Conservation (phyloP, 1,139 yeast species). For the Magnusiomyces sp. region DNA sequence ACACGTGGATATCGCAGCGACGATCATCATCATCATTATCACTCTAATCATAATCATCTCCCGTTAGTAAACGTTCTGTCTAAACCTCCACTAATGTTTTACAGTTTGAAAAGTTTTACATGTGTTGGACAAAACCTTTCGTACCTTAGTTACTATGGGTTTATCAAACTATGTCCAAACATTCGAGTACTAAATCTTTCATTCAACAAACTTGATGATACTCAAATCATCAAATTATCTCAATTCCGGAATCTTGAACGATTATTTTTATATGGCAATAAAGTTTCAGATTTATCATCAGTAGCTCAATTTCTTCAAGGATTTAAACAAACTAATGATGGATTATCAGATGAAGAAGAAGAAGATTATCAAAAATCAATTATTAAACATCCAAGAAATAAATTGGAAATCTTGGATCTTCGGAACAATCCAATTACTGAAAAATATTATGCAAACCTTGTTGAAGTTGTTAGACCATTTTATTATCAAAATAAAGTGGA, state of each 20-base stretch:
- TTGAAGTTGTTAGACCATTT: not conserved
- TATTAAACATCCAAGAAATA: no score
- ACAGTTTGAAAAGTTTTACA: not conserved
- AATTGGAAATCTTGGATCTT: constrained; percentile 23
- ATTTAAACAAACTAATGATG: constrained; percentile 13
- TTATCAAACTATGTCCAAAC: constrained; percentile 1
- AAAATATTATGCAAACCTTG: constrained; percentile 21
- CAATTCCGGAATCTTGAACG: no score
- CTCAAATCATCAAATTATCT: not conserved
- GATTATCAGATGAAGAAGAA: not conserved
- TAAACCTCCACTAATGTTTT: not conserved
- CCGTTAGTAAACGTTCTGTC: not conserved
- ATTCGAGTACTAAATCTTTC: constrained; percentile 4
- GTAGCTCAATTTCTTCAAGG: constrained; percentile 21
- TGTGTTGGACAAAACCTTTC: not conserved
- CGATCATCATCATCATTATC: not conserved
- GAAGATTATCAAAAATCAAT: not conserved
- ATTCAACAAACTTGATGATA: not conserved
- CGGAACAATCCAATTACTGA: constrained; percentile 29
- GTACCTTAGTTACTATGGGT: not conserved
- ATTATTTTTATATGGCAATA: constrained; percentile 27
- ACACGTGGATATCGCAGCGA: not conserved
- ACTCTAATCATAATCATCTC: not conserved
- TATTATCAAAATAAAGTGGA: no score
- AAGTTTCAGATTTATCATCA: constrained; percentile 18